Percentiles rank a stretch among this genome's conserved stretches.
These are phyloP conservation scores for Limnanthes douglasii DNA, from an alignment of 345 rosid species.

Conservation along the genomic window DNA sequence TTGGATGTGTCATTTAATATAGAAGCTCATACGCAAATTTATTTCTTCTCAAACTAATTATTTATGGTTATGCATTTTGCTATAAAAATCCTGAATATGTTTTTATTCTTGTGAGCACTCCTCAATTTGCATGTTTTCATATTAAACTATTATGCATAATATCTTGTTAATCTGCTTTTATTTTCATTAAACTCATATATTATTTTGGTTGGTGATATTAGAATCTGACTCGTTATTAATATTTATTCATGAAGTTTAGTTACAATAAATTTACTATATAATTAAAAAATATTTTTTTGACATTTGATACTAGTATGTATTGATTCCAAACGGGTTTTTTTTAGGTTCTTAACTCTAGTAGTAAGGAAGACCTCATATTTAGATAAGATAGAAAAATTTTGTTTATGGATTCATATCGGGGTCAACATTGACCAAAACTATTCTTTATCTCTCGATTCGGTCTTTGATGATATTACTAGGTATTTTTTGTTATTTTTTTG, in stretches of 20 bases:
- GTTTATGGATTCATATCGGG: slow-evolving; percentile 78
- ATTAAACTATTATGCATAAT: no score
- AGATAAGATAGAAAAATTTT: slow-evolving; percentile 35
- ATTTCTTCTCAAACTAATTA: slow-evolving; percentile 49
- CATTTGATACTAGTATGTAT: no score
- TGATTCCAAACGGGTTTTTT: no score
- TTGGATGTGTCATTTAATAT: slow-evolving; percentile 54
- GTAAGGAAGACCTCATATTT: slow-evolving; percentile 34
- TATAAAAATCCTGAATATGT: slow-evolving; percentile 51
- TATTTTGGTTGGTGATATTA: no score
- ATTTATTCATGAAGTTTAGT: no score
- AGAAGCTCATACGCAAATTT: slow-evolving; percentile 56
- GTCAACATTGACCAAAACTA: slow-evolving; percentile 75
- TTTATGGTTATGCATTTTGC: slow-evolving; percentile 64
- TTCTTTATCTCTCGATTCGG: no score
- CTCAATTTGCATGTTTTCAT: slow-evolving; percentile 5
- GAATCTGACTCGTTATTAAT: slow-evolving; percentile 4
- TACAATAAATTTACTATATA: no score
- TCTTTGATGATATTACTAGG: no score
- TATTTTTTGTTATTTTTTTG: no score
- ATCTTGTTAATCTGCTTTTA: no score
- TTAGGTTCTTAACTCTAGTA: slow-evolving; percentile 58
- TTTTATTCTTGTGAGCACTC: slow-evolving; percentile 38
- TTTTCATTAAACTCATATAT: no score
- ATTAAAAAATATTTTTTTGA: no score